A percentile compares a stretch with the other conserved stretches of the same genome.
Conservation (phyloP, 2,329 filamentous ascomycete genomes). For the Dendrostoma leiphaemia region DNA sequence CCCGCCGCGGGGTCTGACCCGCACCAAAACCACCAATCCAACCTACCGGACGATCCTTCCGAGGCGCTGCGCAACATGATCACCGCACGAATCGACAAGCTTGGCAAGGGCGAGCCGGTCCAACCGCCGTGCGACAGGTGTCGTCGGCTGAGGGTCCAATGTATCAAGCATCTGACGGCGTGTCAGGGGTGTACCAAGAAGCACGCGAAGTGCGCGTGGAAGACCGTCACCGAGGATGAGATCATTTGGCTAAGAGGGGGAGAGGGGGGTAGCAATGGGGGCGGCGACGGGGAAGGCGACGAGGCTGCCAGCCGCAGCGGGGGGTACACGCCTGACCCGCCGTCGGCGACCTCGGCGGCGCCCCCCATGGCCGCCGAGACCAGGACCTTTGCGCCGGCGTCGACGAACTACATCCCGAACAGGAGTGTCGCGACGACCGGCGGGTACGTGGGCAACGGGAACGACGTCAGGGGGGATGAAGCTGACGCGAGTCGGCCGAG, state of each 20-base stretch:
- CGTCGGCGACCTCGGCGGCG: neutral
- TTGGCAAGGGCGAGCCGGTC: conserved; percentile 72
- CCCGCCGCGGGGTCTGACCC: conserved; percentile 27
- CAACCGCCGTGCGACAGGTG: conserved; percentile 84
- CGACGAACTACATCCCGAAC: neutral
- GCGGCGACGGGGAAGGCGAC: conserved; percentile 28
- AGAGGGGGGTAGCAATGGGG: conserved; percentile 13
- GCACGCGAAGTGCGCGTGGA: conserved; percentile 86
- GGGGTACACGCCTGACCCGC: conserved; percentile 18
- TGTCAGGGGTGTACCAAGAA: conserved; percentile 88
- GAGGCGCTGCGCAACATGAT: conserved; percentile 54
- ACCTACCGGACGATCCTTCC: conserved; percentile 24
- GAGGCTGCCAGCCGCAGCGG: conserved; percentile 23
- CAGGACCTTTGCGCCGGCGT: conserved; percentile 4
- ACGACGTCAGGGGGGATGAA: neutral
- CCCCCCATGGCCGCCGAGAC: neutral
- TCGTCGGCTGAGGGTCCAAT: conserved; percentile 74
- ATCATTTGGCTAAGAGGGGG: conserved; percentile 34
- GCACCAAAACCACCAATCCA: conserved; percentile 26
- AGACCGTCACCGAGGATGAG: conserved; percentile 74
- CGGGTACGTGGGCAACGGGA: neutral
- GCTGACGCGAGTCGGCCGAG: neutral
- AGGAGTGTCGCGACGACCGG: no score
- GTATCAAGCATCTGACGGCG: conserved; percentile 81
- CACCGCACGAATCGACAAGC: conserved; percentile 71